Conservation (phyloP, 495 filamentous ascomycete species). For the Penicillium desertorum region DNA sequence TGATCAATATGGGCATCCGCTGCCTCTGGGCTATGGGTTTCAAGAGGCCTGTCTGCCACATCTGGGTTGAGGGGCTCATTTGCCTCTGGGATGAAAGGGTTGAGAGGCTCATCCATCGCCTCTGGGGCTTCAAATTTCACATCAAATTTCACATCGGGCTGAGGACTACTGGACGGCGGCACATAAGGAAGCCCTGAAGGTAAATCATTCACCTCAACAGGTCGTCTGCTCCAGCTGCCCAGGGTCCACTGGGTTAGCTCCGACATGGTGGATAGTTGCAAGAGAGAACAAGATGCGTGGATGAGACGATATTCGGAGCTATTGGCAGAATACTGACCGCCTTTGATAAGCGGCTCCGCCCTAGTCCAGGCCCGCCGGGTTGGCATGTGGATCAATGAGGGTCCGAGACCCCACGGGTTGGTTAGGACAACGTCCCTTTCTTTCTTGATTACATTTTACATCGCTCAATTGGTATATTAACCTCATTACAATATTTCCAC, state of each 20-base stretch:
- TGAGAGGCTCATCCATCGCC: neutral
- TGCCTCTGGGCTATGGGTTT: neutral
- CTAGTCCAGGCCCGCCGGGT: neutral
- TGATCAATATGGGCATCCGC: neutral
- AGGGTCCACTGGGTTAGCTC: neutral
- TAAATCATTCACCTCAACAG: neutral
- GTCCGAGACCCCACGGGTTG: neutral
- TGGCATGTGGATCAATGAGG: constrained; percentile 2
- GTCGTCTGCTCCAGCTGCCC: neutral
- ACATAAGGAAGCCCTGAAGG: neutral
- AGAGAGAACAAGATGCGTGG: neutral
- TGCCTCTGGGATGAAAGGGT: neutral
- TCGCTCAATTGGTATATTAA: neutral
- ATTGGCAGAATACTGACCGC: constrained; percentile 4
- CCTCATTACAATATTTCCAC: neutral
- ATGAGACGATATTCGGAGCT: neutral
- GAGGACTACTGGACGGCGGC: neutral
- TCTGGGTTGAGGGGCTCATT: neutral
- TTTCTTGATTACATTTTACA: neutral
- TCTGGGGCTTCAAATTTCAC: neutral
- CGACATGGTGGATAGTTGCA: neutral
- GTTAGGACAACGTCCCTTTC: neutral
- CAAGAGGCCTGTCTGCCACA: neutral
- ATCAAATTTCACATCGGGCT: neutral
- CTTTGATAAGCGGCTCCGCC: neutral